Evolutionary conservation across 768 basidiomycete genomes (phyloP), one percentile per base, ranked within the genome.

Genomic region (Mycena floridula): DNA sequence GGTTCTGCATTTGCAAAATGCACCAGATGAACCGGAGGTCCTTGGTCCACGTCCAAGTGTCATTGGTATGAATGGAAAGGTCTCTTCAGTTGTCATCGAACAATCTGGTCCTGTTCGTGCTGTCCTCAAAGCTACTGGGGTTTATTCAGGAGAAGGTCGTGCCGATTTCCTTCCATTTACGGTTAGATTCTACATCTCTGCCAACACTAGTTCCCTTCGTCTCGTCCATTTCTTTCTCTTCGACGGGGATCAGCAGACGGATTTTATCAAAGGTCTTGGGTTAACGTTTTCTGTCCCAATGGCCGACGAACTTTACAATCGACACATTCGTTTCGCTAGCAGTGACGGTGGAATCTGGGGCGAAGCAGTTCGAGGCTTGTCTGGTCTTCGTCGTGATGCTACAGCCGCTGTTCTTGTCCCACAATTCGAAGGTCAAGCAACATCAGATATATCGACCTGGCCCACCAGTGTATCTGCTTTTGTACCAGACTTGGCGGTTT

Each of bases 141-240:
- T 62, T 56, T 68, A 68, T 43, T 57, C 57, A 7, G 60, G 63
- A 42, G 53, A 50, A 12, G 53, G 56, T 21, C 64, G 65, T 42
- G 53, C 54, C 4, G 62, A 61, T 32, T 66, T 66, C 38, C 51
- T 68, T 9, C 65, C 66, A 0, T 68, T 63, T 47, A 68, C 55
- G 8, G 48, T 63, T 18, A 60, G 66, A 4, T 65, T 68, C 36
- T 68, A 68, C 38, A 54, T 66, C 16, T 52, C 61, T 1, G 62
- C 66, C 2, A 63, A 64, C 4, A 52, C 63, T 4, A 65, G 65
- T 0, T 42, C 62, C 4, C 25, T 66, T 4, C 51, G 64, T 22
- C 56, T 63, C 35, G 61, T 60, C 9, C 64, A 68, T 46, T 68
- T 68, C 53, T 68, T 68, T 48, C 62, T 66, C 4, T 68, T 56